Evolutionary conservation across 176 grass and related monocot species (phyloP), one percentile per base, ranked within the genome.

Genomic region (Ananas comosus): DNA sequence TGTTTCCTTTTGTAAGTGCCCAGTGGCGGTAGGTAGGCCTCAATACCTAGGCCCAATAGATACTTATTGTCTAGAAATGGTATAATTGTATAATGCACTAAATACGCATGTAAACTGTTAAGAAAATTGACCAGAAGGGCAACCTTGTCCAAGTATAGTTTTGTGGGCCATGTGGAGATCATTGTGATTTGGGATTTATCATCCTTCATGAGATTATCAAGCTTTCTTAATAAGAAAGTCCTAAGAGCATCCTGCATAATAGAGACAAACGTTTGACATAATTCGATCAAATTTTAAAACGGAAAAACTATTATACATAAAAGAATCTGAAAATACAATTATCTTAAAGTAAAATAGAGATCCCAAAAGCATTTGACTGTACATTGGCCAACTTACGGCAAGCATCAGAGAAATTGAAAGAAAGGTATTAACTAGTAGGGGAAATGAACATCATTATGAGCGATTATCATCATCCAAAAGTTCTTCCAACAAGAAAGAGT

Each of bases 71-170:
- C 17, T 18, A n/a, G 21, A 61, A 61, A 22, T 18, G 21, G 13
- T 19, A 18, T 61, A 56, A n/a, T 56, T 56, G 21, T 7, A 9
- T 61, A 22, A 61, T 14, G 17, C n/a, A 10, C 21, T 19, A 61
- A 4, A 19, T 61, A n/a, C 1, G 4, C 16, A 19, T 10, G 13
- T 61, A 16, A 61, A 4, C 17, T 61, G 5, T 1, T 10, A 74
- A 13, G 11, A 77, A 24, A 13, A 21, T 48, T 65, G 52, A 53
- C 70, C 59, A 48, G 17, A 64, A 14, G 42, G 56, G 21, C n/a
- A 82, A 97, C 93, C 93, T 97, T 97, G 71, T 97, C 93, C 61
- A 97, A 90, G 82, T 97, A 97, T 22, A 97, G 80, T 78, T 97
- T 89, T 65, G 89, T 89, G 69, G 78, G 84, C 93, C 93, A 97